Evolutionary conservation across 257 asterid species (phyloP), one percentile per base, ranked within the genome.

Genomic region (Ocimum tenuiflorum): DNA sequence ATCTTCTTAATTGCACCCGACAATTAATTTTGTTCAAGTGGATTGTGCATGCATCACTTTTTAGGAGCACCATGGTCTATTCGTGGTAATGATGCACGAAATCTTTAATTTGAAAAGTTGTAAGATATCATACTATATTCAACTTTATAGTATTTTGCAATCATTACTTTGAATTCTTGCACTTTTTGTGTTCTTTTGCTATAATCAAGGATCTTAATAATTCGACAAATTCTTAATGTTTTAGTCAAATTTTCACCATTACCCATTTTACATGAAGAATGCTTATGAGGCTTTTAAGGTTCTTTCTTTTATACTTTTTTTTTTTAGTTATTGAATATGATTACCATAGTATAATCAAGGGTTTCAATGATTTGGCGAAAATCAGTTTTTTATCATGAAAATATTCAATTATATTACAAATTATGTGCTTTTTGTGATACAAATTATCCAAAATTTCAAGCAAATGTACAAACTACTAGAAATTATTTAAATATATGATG

Each of bases 1-100:
- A 67, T 53, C 14, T 19, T 31, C 17, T 8, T 46, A 45, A 8
- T 15, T 33, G 27, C 45, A 20, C 51, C 31, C 31, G 50, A 18
- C 3, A 63, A 43, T 19, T 6, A 18, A 66, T 43, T 27, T 49
- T 4, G 3, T 54, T 48, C 38, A 8, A 65, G 71, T 57, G 63
- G 58, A 36, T 17, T 66, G 23, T 66, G 65, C 63, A 41, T 59
- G 73, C 69, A 65, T 39, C 6, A 39, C 63, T 50, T 72, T 63
- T 71, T 72, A 39, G 48, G 53, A 65, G 77, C 72, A 65, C 72
- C 68, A 41, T 36, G 4, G 68, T 65, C 63, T 3, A 65, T 65
- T 72, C 62, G 58, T 49, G 23, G 56, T 19, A 23, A 54, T 63
- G 64, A 38, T 59, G 41, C 68, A 73, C 35, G 60, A 54, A 23